phyloP scores from a whole-genome alignment of 192 early-diverging fungal species.

The Mortierella claussenii region DNA sequence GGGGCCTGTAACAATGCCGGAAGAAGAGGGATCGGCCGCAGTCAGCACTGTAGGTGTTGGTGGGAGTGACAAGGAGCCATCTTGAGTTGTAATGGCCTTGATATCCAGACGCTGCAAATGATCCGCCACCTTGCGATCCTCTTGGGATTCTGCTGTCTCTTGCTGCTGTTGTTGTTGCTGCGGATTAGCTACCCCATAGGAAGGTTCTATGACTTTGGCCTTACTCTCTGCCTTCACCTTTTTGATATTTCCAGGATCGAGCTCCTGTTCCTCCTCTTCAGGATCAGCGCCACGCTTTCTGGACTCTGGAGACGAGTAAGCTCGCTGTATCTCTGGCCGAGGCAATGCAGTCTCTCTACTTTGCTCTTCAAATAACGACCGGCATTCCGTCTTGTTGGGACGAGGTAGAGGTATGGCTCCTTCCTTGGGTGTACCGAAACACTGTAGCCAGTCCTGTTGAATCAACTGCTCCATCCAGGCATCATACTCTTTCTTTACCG shows the following conservation, averaged over 20 bases:
- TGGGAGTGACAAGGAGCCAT: constrained; percentile 21
- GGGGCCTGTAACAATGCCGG: background rate
- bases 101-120: constrained; percentile 20
- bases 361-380: background rate
- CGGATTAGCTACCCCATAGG: background rate
- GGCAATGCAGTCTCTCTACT: background rate
- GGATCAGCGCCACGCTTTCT: constrained; percentile 27
- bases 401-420: constrained; percentile 1
- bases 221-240: constrained; percentile 29
- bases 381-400: background rate
- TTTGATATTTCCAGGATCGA: constrained; percentile 16
- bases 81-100: constrained; percentile 1
- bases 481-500: constrained; percentile 73
- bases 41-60: constrained; percentile 18
- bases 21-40: constrained; percentile 1
- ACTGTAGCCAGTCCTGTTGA: constrained; percentile 84
- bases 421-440: constrained; percentile 75
- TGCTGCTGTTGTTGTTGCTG: too few species aligned
- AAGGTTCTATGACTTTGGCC: too few species aligned
- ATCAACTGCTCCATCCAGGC: constrained; percentile 78
- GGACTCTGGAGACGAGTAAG: constrained; percentile 19
- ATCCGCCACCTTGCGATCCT: constrained; percentile 14
- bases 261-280: constrained; percentile 4
- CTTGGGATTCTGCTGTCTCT: background rate
- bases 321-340: constrained; percentile 23